A percentile compares a stretch with the other conserved stretches of the same genome.
Conservation (phyloP, 805 yeast genomes). For the Myxozyma monticola region DNA sequence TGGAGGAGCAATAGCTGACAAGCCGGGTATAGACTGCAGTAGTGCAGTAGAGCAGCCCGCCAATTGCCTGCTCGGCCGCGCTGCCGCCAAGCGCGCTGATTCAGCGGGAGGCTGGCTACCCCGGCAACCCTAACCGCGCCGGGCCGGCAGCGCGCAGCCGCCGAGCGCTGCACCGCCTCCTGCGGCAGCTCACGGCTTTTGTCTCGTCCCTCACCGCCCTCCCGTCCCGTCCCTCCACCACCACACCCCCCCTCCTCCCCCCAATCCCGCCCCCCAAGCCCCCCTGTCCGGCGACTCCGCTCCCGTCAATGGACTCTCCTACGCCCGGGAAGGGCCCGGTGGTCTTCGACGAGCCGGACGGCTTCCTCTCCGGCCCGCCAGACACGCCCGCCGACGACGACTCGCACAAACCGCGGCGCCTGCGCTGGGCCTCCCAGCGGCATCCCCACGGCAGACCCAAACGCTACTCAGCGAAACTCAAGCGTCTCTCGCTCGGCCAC, state of each 20-base stretch:
- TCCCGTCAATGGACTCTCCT: constrained; percentile 10
- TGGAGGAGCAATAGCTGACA: no score
- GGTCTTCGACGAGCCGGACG: constrained; percentile 2
- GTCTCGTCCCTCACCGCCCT: neutral
- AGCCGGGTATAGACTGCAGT: no score
- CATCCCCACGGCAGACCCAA: constrained; percentile 20
- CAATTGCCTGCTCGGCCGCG: no score
- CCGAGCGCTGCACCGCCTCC: no score
- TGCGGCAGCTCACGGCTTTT: neutral
- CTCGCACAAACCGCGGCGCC: constrained; percentile 19
- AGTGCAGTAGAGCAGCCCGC: no score
- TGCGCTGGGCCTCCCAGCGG: constrained; percentile 30
- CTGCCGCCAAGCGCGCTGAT: no score
- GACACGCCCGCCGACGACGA: neutral
- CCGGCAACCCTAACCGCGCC: no score
- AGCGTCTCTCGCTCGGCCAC: constrained; percentile 21
- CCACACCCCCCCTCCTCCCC: neutral
- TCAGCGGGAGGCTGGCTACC: no score
- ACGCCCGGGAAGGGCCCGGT: neutral
- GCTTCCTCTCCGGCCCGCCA: no score
- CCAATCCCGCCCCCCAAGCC: neutral
- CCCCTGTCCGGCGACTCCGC: no score
- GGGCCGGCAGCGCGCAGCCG: no score
- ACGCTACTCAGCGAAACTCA: constrained; percentile 23
- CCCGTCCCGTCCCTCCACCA: neutral